Evolutionary conservation across 2,329 filamentous ascomycete species (phyloP).

Genomic region (Fusarium hainanense): DNA sequence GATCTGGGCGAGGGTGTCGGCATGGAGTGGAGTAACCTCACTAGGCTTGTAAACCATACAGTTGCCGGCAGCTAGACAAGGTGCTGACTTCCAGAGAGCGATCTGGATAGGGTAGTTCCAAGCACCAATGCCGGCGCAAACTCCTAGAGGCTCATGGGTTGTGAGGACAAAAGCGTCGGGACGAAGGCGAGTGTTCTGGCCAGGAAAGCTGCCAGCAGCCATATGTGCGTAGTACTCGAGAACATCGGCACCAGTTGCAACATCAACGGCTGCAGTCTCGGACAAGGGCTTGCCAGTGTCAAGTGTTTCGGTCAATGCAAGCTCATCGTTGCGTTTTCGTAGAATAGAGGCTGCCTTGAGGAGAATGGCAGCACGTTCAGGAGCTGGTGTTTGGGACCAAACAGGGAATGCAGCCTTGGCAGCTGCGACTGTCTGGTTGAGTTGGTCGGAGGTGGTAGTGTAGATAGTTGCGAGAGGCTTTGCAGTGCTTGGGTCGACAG

Average conservation of each 20-base stretch:
- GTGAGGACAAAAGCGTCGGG: constrained; percentile 85
- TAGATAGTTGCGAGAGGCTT: constrained; percentile 77
- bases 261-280: constrained; percentile 85
- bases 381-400: constrained; percentile 82
- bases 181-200: constrained; percentile 79
- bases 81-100: constrained; percentile 88
- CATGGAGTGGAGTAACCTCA: constrained; percentile 88
- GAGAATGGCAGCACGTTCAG: constrained; percentile 80
- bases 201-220: constrained; percentile 82
- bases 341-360: constrained; percentile 80
- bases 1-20: constrained; percentile 77
- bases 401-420: constrained; percentile 76
- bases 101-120: constrained; percentile 96
- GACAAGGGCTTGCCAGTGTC: constrained; percentile 89
- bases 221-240: constrained; percentile 88
- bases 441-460: constrained; percentile 71
- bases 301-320: constrained; percentile 81
- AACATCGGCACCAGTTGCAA: constrained; percentile 85
- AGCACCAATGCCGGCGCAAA: constrained; percentile 87
- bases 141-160: constrained; percentile 82
- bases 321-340: constrained; percentile 79
- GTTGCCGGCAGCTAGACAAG: constrained; percentile 86
- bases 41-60: constrained; percentile 93
- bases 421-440: constrained; percentile 78
- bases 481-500: constrained; percentile 79